Evolutionary conservation across 2,329 filamentous ascomycete species (phyloP), one percentile per base, ranked within the genome.

Genomic region (Phyllosticta capitalensis): DNA sequence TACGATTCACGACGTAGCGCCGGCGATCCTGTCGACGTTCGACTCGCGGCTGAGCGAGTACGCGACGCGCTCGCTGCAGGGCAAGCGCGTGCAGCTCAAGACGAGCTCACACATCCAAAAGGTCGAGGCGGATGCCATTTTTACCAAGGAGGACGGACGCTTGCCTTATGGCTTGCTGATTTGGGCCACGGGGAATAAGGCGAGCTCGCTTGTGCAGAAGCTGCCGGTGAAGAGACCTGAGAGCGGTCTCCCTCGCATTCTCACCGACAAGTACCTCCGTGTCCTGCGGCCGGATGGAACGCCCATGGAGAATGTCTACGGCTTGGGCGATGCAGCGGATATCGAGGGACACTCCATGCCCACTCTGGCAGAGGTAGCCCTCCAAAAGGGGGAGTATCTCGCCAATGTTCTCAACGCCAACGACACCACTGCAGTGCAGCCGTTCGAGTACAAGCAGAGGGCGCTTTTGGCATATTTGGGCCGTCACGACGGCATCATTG

Each of bases 1-100:
- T 28, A 71, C 71, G n/a, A 74, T 78, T 38, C 75, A 78, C 58
- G 76, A 78, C 63, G 74, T 78, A 1, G 76, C 76, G 9, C 69
- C 73, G 4, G 64, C 69, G 17, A 73, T 78, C 14, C 64, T 78
- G 49, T 69, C 68, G 5, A 72, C 69, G 0, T 79, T 77, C 52
- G 76, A 78, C 55, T 63, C 68, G 9, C 70, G 70, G 6, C 63
- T 78, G 21, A 69, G 72, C 48, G 71, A 77, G 33, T 77, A 79
- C 60, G 76, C 76, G 1, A 68, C 71, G 52, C 58, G 69, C 38
- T 73, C 69, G 14, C 64, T 78, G 49, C 56, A 69, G 20, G 67
- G 68, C 22, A 68, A 73, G 45, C 64, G 69, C 7, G 69, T 79
- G 4, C 66, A 73, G 55, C 68, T 79, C 24, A 66, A 73, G 61